phyloP scores from a whole-genome alignment of 1,139 yeast species.

The Geotrichum bryndzae region DNA sequence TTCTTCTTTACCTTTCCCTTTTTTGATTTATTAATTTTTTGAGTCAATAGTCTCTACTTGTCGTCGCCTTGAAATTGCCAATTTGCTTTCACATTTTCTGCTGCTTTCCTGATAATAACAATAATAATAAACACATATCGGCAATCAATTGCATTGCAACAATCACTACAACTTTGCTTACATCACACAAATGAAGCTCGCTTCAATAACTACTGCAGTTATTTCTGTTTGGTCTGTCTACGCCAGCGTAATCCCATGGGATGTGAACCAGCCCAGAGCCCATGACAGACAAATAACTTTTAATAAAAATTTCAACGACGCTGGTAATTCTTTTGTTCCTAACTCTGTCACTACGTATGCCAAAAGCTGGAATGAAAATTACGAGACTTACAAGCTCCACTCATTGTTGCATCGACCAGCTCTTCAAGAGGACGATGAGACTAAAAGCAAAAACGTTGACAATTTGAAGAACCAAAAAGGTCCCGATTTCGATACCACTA shows the following conservation, averaged over 20 bases:
- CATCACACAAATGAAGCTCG: background rate
- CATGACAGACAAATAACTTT: background rate
- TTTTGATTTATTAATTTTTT: background rate
- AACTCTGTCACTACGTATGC: slow-evolving; percentile 13
- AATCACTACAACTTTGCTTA: background rate
- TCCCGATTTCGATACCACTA: background rate
- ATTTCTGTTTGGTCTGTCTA: background rate
- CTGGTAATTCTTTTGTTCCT: background rate
- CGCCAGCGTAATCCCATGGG: background rate
- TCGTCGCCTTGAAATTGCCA: background rate
- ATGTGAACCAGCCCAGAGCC: background rate
- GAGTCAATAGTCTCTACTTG: background rate
- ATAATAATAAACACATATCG: background rate
- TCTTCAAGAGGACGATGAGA: background rate
- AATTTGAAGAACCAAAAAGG: background rate
- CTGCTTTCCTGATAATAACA: background rate
- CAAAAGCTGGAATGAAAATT: slow-evolving; percentile 16
- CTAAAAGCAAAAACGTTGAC: background rate
- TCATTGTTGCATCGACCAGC: slow-evolving; percentile 13
- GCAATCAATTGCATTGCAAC: background rate
- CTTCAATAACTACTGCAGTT: background rate
- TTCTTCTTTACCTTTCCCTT: background rate
- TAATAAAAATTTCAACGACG: background rate
- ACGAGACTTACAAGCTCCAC: slow-evolving; percentile 12
- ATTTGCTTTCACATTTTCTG: background rate